Base-by-base conservation (phyloP, 768 basidiomycete species). In the Xerocomellus dryophilus region DNA sequence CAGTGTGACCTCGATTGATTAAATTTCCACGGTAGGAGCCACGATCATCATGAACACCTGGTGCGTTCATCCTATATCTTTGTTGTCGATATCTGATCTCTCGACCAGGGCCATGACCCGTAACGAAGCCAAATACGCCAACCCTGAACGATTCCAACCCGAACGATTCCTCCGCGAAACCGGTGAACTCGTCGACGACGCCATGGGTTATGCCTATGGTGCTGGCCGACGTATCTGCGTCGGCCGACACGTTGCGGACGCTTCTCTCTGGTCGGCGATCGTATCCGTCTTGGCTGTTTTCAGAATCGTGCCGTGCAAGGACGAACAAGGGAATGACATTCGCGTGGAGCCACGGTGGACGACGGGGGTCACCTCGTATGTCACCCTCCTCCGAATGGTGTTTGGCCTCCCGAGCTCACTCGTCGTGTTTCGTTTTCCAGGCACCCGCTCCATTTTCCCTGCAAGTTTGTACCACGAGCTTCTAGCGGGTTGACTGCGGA, bases 171-270 rank as follows among this genome's bases (percentile, higher is more conserved):
- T 74, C 15, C 17, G 40, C 14, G 54, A 51, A 23, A 58, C 59
- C 2, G 63, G 65, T 6, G 42, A 62, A 17, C 56, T 65, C 32
- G 69, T 67, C 21, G 45, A 60, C 9, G 73, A 74, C 43, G 68
- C 64, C n/a, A 36, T 70, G 20, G 54, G 45, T 10, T 66, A 66
- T 48, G 65, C 46, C 8, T 76, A 66, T 48, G 75, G 75, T 8
- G 74, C 71, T 31, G 75, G 75, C 2, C 63, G 75, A 47, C 60
- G 73, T 47, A 60, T 71, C 8, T 70, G 67, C 29, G 74, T 77
- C n/a, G 81, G 79, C 7, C 64, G 71, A 23, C 50, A 74, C 43
- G 60, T 82, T 36, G 78, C 74, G 5, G 74, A 78, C 18, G 67
- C 72, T 1, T 75, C 73, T 15, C 15, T 78, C 25, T 73, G 71